Base-by-base conservation (phyloP, 495 filamentous ascomycete species). In the Geopyxis carbonaria region DNA sequence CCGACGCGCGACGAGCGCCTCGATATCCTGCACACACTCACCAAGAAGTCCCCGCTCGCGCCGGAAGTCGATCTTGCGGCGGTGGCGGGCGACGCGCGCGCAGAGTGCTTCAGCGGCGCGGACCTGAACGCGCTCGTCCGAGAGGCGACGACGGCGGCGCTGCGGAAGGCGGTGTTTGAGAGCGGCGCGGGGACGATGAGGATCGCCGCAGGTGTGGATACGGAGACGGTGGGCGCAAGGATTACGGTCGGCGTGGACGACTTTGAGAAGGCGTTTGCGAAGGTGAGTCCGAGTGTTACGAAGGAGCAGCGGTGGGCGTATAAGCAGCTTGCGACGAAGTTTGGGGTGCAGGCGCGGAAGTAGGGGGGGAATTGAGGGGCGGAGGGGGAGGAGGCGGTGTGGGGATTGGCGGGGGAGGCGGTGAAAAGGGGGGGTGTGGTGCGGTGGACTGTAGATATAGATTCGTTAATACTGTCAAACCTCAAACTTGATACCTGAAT, bases 91-190 rank as follows among this genome's bases (percentile, higher is more conserved):
- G 73, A 76, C 48, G 10, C 38, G 11, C 62, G 73, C 4, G 93
- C 86, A 54, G 67, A 75, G n/a, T 75, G 81, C 2, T 94, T 83
- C 58, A 85, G 78, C 42, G 89, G 89, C 48, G 89, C 89, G 1
- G 89, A 97, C 63, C 57, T 97, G 42, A 72, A 72, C 21, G 80
- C 83, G 23, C 66, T 93, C 47, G 68, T 76, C 55, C 63, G 80
- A 27, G 64, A 63, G 47, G 45, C 60, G 45, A 40, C 40, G 40
- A 59, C 59, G 24, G 63, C 24, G 10, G 49, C 46, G 31, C 30
- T 44, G 33, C 42, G 34, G 44, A 48, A 25, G 19, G 38, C 34
- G 8, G 48, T 49, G 28, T 51, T 51, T 11, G 50, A 44, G 27
- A 41, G 44, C 11, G 45, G 43, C 23, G 40, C 45, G 5, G 45